phyloP scores from a whole-genome alignment of 257 asterid genomes.

The Striga asiatica region DNA sequence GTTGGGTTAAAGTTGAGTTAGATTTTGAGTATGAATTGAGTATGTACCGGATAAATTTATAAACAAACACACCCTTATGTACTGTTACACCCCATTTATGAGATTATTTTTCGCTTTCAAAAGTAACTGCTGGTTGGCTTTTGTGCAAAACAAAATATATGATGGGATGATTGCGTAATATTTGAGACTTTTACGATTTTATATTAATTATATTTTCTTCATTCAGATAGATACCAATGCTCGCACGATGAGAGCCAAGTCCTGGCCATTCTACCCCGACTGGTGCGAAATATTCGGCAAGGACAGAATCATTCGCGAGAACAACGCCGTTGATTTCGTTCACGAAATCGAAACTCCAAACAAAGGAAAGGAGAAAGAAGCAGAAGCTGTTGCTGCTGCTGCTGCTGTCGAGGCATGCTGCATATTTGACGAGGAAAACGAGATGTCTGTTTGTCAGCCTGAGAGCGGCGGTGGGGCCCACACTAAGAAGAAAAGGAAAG shows the following conservation, averaged over 20 bases:
- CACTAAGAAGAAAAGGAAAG: conserved; percentile 18
- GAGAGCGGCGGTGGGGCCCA: conserved; percentile 9
- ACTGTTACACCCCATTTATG: too few relatives aligned
- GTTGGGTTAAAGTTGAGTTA: too few relatives aligned
- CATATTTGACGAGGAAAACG: conserved; percentile 20
- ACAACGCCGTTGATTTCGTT: conserved; percentile 4
- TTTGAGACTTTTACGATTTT: too few relatives aligned
- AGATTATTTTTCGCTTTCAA: too few relatives aligned
- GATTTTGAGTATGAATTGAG: too few relatives aligned
- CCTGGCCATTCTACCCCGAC: conserved; percentile 20
- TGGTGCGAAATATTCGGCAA: conserved; percentile 27
- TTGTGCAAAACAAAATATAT: too few relatives aligned
- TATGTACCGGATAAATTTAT: too few relatives aligned
- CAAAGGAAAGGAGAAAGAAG: conserved; percentile 15
- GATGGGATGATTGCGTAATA: too few relatives aligned
- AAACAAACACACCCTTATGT: too few relatives aligned
- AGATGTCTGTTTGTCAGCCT: conserved; percentile 23
- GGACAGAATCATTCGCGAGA: conserved; percentile 2
- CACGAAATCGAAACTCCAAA: conserved; percentile 19
- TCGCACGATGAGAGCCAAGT: conserved; percentile 22
- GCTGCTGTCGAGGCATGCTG: conserved; percentile 21
- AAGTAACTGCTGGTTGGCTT: too few relatives aligned
- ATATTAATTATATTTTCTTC: not conserved
- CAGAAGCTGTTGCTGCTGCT: conserved; percentile 10
- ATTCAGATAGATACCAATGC: conserved; percentile 20